Conservation (phyloP, 2,329 filamentous ascomycete genomes). For the Stagonosporopsis rhizophila region DNA sequence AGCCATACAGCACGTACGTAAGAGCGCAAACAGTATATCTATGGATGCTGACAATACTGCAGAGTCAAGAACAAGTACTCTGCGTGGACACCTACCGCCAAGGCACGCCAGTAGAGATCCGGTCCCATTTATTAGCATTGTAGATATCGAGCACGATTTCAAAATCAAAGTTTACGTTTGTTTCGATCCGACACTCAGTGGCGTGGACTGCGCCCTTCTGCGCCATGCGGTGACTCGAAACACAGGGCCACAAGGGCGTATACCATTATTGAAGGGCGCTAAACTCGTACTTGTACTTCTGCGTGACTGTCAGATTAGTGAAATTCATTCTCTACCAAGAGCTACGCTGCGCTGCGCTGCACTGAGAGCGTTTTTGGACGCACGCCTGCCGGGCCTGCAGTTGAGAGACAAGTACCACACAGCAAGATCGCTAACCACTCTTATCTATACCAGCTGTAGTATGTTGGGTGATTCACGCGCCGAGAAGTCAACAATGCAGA, state of each 20-base stretch:
- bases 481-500: no score
- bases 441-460: background rate
- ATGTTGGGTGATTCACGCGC: no score
- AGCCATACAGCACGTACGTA: constrained; percentile 93
- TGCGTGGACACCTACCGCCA: constrained; percentile 57
- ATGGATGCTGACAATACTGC: constrained; percentile 19
- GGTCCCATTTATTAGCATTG: constrained; percentile 27
- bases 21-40: background rate
- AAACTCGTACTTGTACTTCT: background rate
- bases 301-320: background rate
- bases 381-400: background rate
- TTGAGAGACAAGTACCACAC: background rate
- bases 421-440: background rate
- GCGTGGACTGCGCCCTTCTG: background rate
- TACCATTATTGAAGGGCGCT: background rate
- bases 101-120: constrained; percentile 46
- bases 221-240: background rate
- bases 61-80: constrained; percentile 60
- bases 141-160: constrained; percentile 31
- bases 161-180: background rate
- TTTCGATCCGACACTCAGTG: background rate
- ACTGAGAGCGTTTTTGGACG: no score
- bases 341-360: background rate
- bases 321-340: background rate
- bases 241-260: background rate